Evolutionary conservation across 2,329 filamentous ascomycete genomes (phyloP).

Genomic region (Calcarisporium arbuscula): DNA sequence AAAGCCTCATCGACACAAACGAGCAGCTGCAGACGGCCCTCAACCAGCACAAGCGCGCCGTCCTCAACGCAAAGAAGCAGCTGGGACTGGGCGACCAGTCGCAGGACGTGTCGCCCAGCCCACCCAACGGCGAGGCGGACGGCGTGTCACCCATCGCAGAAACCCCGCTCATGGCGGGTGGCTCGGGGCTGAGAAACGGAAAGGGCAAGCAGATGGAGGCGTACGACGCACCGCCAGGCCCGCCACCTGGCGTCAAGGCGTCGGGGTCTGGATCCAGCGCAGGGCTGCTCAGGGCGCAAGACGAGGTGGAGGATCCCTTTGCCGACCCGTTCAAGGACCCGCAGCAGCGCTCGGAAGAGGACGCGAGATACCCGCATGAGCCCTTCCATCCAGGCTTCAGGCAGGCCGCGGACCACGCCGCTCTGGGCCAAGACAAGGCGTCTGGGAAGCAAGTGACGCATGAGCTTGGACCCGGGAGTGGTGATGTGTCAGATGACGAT

Average conservation of each 20-base stretch:
- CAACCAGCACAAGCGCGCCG: slow-evolving; percentile 76
- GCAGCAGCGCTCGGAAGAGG: slow-evolving; percentile 13
- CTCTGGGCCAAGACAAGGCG: slow-evolving; percentile 11
- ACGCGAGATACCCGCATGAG: slow-evolving; percentile 24
- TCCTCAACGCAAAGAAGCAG: slow-evolving; percentile 57
- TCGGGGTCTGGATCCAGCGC: slow-evolving; percentile 18
- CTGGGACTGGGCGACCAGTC: slow-evolving; percentile 32
- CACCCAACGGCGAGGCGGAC: slow-evolving; percentile 13
- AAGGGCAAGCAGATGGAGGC: slow-evolving; percentile 29
- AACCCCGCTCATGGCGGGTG: slow-evolving; percentile 14
- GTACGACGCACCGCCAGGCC: slow-evolving; percentile 18
- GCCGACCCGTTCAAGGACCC: slow-evolving; percentile 30
- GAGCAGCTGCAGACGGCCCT: slow-evolving; percentile 80
- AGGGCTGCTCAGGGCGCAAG: no score
- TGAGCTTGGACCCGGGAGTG: slow-evolving; percentile 1
- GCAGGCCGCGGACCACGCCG: slow-evolving; percentile 10
- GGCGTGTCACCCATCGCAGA: slow-evolving; percentile 20
- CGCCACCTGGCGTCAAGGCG: slow-evolving; percentile 14
- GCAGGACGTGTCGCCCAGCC: slow-evolving; percentile 20
- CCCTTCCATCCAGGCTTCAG: slow-evolving; percentile 33
- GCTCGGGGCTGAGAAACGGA: slow-evolving; percentile 14
- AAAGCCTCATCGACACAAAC: slow-evolving; percentile 88
- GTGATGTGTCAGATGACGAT: slow-evolving; percentile 29
- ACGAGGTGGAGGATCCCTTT: slow-evolving; percentile 18
- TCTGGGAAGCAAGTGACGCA: slow-evolving; percentile 12